Evolutionary conservation across 192 early-diverging fungal genomes (phyloP).

Genomic region (Helicostylum pulchrum): DNA sequence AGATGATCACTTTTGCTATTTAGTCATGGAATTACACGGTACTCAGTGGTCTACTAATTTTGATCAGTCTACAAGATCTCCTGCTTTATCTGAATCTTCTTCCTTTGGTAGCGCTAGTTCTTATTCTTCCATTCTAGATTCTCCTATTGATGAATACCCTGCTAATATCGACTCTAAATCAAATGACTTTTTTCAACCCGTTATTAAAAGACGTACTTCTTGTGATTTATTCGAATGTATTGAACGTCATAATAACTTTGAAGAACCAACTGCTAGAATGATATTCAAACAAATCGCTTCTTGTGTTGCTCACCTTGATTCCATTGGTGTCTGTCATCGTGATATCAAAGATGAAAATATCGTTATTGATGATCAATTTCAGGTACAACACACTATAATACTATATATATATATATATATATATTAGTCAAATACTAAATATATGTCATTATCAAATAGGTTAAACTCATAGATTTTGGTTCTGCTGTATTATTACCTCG

Average conservation of each 20-base stretch:
- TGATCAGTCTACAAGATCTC: conserved; percentile 13
- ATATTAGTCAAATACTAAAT: not conserved
- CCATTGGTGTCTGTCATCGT: conserved; percentile 65
- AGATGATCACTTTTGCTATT: conserved; percentile 50
- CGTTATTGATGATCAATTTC: conserved; percentile 36
- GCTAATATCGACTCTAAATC: conserved; percentile 4
- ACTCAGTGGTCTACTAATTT: conserved; percentile 43
- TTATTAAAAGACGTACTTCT: conserved; percentile 43
- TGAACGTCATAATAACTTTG: conserved; percentile 59
- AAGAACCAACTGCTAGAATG: conserved; percentile 57
- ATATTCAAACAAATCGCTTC: conserved; percentile 70
- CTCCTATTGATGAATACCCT: conserved; percentile 21
- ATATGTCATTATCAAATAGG: conserved; percentile 30
- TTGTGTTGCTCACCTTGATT: conserved; percentile 63
- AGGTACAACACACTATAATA: conserved; percentile 25
- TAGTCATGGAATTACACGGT: conserved; percentile 69
- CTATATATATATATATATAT: conserved; percentile 1
- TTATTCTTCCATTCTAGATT: conserved; percentile 18
- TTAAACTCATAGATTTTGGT: conserved; percentile 70
- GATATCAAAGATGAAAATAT: conserved; percentile 82
- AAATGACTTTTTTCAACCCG: conserved; percentile 29
- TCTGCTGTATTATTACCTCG: conserved; percentile 44
- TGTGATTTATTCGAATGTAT: conserved; percentile 79
- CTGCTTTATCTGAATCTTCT: conserved; percentile 27
- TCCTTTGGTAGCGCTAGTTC: conserved; percentile 13